Conservation (phyloP, 495 filamentous ascomycete species). For the Filosporella fistucella region DNA sequence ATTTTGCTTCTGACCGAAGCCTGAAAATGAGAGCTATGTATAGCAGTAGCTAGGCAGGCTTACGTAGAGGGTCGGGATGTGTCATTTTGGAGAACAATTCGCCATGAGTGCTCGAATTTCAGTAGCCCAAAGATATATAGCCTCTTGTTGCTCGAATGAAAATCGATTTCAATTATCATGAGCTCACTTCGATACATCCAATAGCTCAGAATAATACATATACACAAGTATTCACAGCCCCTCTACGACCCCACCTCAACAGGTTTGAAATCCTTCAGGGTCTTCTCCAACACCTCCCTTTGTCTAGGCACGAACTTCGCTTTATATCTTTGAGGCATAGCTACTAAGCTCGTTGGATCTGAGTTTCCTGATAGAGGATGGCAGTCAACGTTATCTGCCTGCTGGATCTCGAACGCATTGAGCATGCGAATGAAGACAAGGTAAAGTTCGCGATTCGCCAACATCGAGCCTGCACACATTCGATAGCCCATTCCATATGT, state of each 20-base stretch:
- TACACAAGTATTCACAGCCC: no score
- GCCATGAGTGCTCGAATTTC: no score
- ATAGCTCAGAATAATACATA: no score
- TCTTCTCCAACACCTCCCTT: conserved; percentile 2
- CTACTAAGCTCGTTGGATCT: conserved; percentile 54
- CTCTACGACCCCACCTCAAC: conserved; percentile 8
- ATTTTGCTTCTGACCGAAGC: no score
- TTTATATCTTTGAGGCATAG: conserved; percentile 50
- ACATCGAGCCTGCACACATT: conserved; percentile 60
- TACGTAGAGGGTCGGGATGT: no score
- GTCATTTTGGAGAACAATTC: no score
- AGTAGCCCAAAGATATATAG: no score
- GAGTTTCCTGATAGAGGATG: conserved; percentile 51
- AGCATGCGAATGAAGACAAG: conserved; percentile 58
- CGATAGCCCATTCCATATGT: conserved; percentile 7
- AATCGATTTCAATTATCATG: no score
- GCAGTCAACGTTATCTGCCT: conserved; percentile 41
- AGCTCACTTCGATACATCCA: no score
- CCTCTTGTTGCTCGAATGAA: no score
- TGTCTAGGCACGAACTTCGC: conserved; percentile 48
- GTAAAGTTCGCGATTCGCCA: conserved; percentile 64
- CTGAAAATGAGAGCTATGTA: no score
- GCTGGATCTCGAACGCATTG: conserved; percentile 52
- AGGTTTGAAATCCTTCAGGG: conserved; percentile 13
- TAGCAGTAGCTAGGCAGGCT: no score